phyloP scores from a whole-genome alignment of 1,139 yeast species.

The Sugiyamaella castrensis region DNA sequence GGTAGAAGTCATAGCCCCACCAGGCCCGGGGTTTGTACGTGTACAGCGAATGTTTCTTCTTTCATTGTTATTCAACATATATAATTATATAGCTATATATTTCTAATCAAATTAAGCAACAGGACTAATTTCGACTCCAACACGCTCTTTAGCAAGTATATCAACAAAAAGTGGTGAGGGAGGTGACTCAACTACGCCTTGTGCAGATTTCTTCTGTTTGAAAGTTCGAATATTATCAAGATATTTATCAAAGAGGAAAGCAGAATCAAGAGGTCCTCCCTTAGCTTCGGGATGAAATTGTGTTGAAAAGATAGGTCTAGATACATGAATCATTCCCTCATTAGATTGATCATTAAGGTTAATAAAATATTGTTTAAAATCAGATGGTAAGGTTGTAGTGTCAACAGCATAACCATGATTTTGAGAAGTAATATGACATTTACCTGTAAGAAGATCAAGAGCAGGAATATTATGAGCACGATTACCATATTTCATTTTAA shows the following conservation, averaged over 20 bases:
- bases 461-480: slow-evolving; percentile 99
- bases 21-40: not conserved
- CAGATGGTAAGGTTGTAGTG: slow-evolving; percentile 59
- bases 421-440: slow-evolving; percentile 98
- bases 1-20: slow-evolving; percentile 5
- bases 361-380: slow-evolving; percentile 93
- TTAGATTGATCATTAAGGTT: slow-evolving; percentile 97
- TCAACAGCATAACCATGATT: slow-evolving; percentile 99
- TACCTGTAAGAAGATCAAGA: slow-evolving; percentile 86
- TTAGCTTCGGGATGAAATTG: slow-evolving; percentile 99
- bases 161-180: slow-evolving; percentile 66
- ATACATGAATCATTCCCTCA: slow-evolving; percentile 94
- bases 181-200: slow-evolving; percentile 48
- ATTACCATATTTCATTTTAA: slow-evolving; percentile 95
- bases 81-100: slow-evolving; percentile 1
- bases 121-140: slow-evolving; percentile 44
- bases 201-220: slow-evolving; percentile 44
- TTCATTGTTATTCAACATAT: not conserved
- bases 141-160: slow-evolving; percentile 83
- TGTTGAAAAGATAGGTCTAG: slow-evolving; percentile 92
- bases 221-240: slow-evolving; percentile 64
- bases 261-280: slow-evolving; percentile 96
- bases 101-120: slow-evolving; percentile 21
- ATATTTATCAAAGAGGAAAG: slow-evolving; percentile 86
- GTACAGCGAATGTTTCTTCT: too few species aligned